Evolutionary conservation across 2,329 filamentous ascomycete species (phyloP), one percentile per base, ranked within the genome.

Genomic region (Neofusicoccum parvum): DNA sequence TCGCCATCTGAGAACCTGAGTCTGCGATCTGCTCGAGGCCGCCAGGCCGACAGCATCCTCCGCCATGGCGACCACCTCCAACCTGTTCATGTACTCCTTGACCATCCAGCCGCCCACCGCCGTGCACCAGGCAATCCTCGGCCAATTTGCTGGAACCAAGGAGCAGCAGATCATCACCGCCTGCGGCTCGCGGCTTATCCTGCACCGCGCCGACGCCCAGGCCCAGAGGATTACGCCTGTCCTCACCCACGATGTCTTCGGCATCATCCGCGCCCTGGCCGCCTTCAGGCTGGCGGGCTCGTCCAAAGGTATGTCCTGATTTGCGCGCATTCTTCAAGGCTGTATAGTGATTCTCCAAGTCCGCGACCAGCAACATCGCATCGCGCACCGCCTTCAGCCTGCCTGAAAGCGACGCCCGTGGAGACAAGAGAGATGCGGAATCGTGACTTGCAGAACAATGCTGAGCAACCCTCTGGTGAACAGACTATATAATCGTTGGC

Each of bases 31-130:
- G 65, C 65, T 66, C 65, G 65, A 66, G 66, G 67, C 67, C 67
- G 62, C 45, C 17, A 64, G 65, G 66, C 64, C 67, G 64, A 66
- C 75, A 67, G 73, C 70, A 67, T 67, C 67, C 73, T 76, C 78
- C 81, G 83, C 67, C 77, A 98, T 98, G 95, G 94, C 95, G 83
- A 96, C 94, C 78, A 97, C 94, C 68, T 97, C 94, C 70, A 94
- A 94, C 79, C 96, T 97, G 92, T 97, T 97, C 79, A 89, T 99
- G 82, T 99, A 99, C 83, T 95, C 92, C 74, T 86, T 99, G 82
- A 98, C 95, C 72, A 90, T 99, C 75, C 93, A 97, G 81, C 90
- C 92, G 72, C 92, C 95, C 39, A 94, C 93, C 70, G 91, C 92
- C 67, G 88, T 97, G 74, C 93, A 90, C 59, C 91, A 96, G 80